A percentile compares a stretch with the other conserved stretches of the same genome.
phyloP scores from a whole-genome alignment of 176 grass and related monocot genomes.

The Avena sativa region DNA sequence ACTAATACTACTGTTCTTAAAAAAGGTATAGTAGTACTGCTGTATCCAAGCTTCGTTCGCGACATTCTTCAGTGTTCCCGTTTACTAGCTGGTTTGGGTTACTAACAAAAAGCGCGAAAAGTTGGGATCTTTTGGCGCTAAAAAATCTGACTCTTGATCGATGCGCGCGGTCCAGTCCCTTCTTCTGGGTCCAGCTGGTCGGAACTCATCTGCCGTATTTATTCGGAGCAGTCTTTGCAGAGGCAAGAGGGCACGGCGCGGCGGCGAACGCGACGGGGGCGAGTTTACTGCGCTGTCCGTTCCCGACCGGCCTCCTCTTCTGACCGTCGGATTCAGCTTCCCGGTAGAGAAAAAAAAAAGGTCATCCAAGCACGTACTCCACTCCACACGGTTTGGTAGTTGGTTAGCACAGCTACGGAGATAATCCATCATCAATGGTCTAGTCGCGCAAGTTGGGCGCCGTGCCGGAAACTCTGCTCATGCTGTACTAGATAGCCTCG shows the following conservation, averaged over 20 bases:
- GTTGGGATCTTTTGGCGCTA: conserved; percentile 6
- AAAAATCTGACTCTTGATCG: background rate
- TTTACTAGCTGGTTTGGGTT: background rate
- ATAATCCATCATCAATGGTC: background rate
- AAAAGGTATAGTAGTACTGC: too few relatives aligned
- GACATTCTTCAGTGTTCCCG: background rate
- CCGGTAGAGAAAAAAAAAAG: background rate
- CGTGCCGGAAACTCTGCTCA: conserved; percentile 13
- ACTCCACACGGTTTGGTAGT: too few relatives aligned
- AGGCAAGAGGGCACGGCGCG: background rate
- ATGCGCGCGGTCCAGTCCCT: conserved; percentile 31
- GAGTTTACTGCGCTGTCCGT: background rate
- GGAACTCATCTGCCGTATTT: conserved; percentile 28
- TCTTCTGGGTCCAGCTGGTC: background rate
- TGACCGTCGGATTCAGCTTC: background rate
- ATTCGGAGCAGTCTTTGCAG: background rate
- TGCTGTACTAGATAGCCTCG: too few relatives aligned
- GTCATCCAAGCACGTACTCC: too few relatives aligned
- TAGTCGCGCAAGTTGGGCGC: background rate
- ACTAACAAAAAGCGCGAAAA: background rate
- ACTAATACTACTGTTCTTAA: too few relatives aligned
- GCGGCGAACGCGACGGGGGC: background rate
- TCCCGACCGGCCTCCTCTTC: background rate
- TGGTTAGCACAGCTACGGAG: background rate
- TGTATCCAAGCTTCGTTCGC: background rate